phyloP scores from a whole-genome alignment of 164 flowering plant genomes.

The Akebia trifoliata region DNA sequence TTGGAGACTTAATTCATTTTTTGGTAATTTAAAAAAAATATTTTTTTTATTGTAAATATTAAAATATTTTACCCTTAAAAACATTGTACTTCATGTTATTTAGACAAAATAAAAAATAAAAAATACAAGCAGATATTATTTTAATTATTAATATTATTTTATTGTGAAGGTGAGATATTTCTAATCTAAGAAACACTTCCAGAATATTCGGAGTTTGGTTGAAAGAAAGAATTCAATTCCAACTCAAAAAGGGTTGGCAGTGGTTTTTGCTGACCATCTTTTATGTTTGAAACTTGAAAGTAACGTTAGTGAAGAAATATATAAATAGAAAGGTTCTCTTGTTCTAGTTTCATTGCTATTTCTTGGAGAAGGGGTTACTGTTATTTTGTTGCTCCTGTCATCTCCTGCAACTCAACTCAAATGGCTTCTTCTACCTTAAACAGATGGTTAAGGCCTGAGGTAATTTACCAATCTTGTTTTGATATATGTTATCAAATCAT shows the following conservation, averaged over 20 bases:
- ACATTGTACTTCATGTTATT: too few species aligned
- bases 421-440: slow-evolving; percentile 16
- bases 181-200: neutral
- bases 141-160: neutral
- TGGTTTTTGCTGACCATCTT: neutral
- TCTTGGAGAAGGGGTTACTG: neutral
- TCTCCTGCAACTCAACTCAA: neutral
- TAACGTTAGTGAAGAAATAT: neutral
- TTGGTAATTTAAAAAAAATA: too few species aligned
- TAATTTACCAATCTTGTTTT: too few species aligned
- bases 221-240: neutral
- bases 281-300: neutral
- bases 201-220: neutral
- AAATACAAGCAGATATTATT: too few species aligned
- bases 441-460: slow-evolving; percentile 32
- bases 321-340: neutral
- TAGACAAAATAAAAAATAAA: too few species aligned
- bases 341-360: neutral
- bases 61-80: too few species aligned
- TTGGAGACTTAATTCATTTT: too few species aligned
- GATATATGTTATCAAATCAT: too few species aligned
- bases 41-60: too few species aligned
- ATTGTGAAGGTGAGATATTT: neutral
- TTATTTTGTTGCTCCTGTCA: neutral
- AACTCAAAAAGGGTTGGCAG: neutral